These are phyloP conservation scores for Leccinum fuscescens DNA, from an alignment of 1,284 basidiomycete species.

Conservation along the genomic window DNA sequence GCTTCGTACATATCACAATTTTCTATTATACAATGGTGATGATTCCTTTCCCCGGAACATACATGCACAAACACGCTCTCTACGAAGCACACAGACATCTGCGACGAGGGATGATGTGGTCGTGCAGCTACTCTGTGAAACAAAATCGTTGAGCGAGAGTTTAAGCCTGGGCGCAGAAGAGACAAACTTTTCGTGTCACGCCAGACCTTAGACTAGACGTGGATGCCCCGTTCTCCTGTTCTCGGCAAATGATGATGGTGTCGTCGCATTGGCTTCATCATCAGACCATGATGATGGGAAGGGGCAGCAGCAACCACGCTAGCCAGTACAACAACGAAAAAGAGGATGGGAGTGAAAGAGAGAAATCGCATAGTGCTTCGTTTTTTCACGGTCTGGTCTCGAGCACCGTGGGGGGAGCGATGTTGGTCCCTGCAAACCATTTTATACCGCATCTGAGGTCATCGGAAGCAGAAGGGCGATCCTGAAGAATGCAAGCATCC, in stretches of 20 bases:
- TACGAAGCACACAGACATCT: neutral
- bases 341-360: neutral
- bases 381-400: neutral
- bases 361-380: neutral
- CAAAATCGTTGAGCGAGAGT: neutral
- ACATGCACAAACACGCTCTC: neutral
- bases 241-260: neutral
- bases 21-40: neutral
- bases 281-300: neutral
- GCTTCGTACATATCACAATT: neutral
- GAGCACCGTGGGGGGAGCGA: neutral
- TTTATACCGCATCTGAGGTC: neutral
- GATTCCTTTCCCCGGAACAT: neutral
- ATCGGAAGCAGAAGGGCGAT: neutral
- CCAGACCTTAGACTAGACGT: neutral
- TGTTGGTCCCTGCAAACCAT: neutral
- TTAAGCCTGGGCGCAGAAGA: neutral
- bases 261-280: neutral
- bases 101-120: neutral
- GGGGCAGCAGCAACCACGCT: neutral
- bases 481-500: neutral
- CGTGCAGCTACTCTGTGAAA: neutral
- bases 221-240: neutral
- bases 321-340: neutral
- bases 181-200: neutral